Evolutionary conservation across 495 filamentous ascomycete species (phyloP), one percentile per base, ranked within the genome.

Genomic region (Collariella sp.): DNA sequence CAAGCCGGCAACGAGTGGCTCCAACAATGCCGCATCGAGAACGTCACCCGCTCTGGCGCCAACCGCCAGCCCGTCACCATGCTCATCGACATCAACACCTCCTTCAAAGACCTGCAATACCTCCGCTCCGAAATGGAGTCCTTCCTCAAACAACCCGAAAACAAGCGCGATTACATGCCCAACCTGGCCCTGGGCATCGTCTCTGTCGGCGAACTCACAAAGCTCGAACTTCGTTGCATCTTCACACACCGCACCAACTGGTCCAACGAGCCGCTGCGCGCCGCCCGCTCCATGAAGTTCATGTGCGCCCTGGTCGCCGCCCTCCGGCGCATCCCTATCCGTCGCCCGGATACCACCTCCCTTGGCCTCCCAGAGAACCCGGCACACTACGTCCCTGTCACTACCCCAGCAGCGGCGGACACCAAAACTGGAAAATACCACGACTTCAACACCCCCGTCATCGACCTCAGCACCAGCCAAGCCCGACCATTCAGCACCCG

Each of bases 1-100:
- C 87, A 93, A 62, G 79, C 86, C 5, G 83, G 85, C 15, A 90
- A 93, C 67, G 83, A 83, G 52, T 77, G 84, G 13, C 78, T 91
- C 26, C 88, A 89, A 70, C 78, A 73, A 29, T 71, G 82, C 40
- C 87, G 83, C 79, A 77, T 93, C 59, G 84, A 91, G 60, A 93
- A 93, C 68, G 76, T 88, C 59, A 82, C 80, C 11, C 81, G 88
- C 12, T 83, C 82, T 54, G 83, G 82, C 44, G 76, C 81, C 19
- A 91, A 89, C 83, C 74, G 78, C n/a, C 87, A 93, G 63, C 75
- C 77, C 46, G 67, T 89, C 23, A 74, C 73, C 26, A 71, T 91
- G 16, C 75, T 73, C 40, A 74, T 89, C 49, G 72, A 76, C 62
- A 87, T 87, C 59, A 79, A 80, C 51, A 93, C 88, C 1, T 74